Conservation (phyloP, 352 stramenopile species). For the Phytophthora quininea region DNA sequence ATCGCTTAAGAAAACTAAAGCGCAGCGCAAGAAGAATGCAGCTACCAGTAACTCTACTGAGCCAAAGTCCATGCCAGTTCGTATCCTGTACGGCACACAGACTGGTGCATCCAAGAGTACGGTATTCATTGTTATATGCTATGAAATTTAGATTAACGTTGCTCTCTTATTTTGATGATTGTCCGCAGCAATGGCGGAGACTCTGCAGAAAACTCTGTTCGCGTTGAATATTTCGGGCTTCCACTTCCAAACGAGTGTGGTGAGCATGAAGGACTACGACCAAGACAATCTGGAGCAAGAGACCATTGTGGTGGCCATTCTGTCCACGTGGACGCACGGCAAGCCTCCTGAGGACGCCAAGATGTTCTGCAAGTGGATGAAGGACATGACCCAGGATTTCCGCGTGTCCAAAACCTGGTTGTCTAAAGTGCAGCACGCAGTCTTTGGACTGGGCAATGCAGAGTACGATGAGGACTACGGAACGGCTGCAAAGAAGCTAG, state of each 20-base stretch:
- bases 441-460: conserved; percentile 87
- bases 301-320: conserved; percentile 77
- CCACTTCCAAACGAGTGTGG: conserved; percentile 84
- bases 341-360: conserved; percentile 73
- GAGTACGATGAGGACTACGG: conserved; percentile 91
- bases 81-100: conserved; percentile 88
- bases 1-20: conserved; percentile 23
- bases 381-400: conserved; percentile 91
- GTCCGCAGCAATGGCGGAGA: conserved; percentile 63
- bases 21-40: conserved; percentile 19
- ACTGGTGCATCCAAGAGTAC: conserved; percentile 80
- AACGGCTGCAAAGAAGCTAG: conserved; percentile 78
- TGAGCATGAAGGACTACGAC: conserved; percentile 90
- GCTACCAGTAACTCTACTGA: conserved; percentile 12
- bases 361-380: conserved; percentile 87
- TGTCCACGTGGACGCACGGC: conserved; percentile 89
- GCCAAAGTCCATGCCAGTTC: conserved; percentile 57
- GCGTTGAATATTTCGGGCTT: conserved; percentile 80
- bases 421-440: conserved; percentile 66
- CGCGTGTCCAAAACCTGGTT: conserved; percentile 88
- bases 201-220: conserved; percentile 79
- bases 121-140: neutral
- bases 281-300: conserved; percentile 92
- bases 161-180: neutral
- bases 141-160: too few species aligned